Evolutionary conservation across 805 yeast genomes (phyloP).

Genomic region (Kluyveromyces lactis): DNA sequence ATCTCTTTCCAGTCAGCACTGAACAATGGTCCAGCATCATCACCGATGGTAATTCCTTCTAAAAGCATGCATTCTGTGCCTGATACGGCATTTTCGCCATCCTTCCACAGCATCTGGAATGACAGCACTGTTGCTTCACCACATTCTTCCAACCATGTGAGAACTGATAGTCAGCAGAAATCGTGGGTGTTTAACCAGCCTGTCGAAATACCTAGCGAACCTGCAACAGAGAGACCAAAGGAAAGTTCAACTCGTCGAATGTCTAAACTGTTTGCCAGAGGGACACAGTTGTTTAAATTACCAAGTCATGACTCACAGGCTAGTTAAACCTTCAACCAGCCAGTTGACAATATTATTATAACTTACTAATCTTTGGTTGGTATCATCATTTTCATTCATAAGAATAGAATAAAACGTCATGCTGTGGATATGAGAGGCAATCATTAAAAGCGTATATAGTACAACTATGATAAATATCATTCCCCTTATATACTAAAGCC

Average conservation of each 20-base stretch:
- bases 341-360: too few species aligned
- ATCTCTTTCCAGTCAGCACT: conserved; percentile 8
- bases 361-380: too few species aligned
- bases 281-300: conserved; percentile 19
- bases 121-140: conserved; percentile 1
- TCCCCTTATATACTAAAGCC: too few species aligned
- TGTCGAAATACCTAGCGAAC: background rate
- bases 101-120: conserved; percentile 24
- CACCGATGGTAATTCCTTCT: conserved; percentile 3
- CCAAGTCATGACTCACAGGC: conserved; percentile 18
- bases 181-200: conserved; percentile 3
- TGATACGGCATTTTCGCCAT: conserved; percentile 16
- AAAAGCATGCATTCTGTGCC: conserved; percentile 1
- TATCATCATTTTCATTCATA: too few species aligned
- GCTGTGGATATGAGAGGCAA: too few species aligned
- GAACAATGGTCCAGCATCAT: conserved; percentile 3
- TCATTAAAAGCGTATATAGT: too few species aligned
- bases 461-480: too few species aligned
- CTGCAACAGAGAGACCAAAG: conserved; percentile 1
- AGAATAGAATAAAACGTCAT: too few species aligned
- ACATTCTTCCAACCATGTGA: conserved; percentile 10
- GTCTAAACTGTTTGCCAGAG: conserved; percentile 21
- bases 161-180: conserved; percentile 14
- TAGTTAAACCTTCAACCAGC: too few species aligned
- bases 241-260: conserved; percentile 12